phyloP scores from a whole-genome alignment of 495 filamentous ascomycete genomes.

The Chlorociboria aeruginascens region DNA sequence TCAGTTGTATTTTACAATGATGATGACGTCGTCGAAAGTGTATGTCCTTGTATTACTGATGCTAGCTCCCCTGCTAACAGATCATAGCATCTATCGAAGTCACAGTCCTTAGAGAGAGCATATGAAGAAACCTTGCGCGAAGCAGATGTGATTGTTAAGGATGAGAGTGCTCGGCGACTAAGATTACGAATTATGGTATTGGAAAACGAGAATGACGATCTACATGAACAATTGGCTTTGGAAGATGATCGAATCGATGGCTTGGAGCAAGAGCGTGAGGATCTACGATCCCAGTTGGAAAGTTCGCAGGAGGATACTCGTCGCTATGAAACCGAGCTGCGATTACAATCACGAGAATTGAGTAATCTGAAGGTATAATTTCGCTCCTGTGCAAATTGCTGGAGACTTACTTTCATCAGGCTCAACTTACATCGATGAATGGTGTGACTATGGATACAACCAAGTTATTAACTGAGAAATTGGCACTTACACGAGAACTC shows the following conservation, averaged over 20 bases:
- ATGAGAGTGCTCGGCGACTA: conserved; percentile 54
- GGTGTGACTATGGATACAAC: conserved; percentile 51
- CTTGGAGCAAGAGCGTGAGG: conserved; percentile 37
- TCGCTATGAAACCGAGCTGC: conserved; percentile 41
- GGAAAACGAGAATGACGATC: conserved; percentile 56
- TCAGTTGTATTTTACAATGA: conserved; percentile 14
- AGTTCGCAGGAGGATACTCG: conserved; percentile 41
- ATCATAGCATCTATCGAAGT: conserved; percentile 8
- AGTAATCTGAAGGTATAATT: conserved; percentile 51
- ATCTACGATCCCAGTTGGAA: conserved; percentile 45
- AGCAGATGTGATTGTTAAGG: conserved; percentile 47
- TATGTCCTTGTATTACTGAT: conserved; percentile 1
- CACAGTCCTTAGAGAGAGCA: conserved; percentile 44
- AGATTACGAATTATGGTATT: conserved; percentile 55
- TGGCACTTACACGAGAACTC: conserved; percentile 59
- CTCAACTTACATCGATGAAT: conserved; percentile 53
- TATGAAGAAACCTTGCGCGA: conserved; percentile 48
- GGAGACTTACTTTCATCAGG: conserved; percentile 28
- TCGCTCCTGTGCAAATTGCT: not conserved
- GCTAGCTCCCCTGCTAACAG: not conserved
- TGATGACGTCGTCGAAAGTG: conserved; percentile 11
- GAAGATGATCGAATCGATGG: conserved; percentile 37
- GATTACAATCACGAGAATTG: conserved; percentile 49
- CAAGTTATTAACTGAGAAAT: conserved; percentile 64
- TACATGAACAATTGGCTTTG: conserved; percentile 47